These are phyloP conservation scores for Hyparrhenia diplandra DNA, from an alignment of 176 grass and related monocot species.

Conservation along the genomic window DNA sequence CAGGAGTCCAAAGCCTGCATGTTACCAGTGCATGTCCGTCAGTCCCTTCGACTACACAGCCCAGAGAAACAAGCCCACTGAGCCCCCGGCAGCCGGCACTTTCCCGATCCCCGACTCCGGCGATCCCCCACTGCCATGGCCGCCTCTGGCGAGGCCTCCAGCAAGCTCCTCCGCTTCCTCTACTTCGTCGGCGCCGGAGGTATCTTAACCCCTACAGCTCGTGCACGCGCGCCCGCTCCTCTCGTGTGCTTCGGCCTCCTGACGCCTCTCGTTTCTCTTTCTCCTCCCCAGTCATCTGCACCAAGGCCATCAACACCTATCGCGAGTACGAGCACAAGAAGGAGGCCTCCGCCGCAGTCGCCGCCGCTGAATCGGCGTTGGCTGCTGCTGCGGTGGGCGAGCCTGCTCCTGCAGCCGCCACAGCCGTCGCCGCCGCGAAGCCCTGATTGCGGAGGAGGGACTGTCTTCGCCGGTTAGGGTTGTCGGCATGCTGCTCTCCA, in stretches of 20 bases:
- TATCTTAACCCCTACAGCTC: neutral
- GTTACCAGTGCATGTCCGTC: neutral
- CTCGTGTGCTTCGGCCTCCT: neutral
- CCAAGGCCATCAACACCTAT: slow-evolving; percentile 89
- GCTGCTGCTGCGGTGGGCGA: slow-evolving; percentile 13
- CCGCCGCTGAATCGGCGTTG: slow-evolving; percentile 2
- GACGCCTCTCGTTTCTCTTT: neutral
- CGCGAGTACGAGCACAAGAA: slow-evolving; percentile 68
- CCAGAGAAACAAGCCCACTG: neutral
- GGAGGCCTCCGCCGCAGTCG: slow-evolving; percentile 34
- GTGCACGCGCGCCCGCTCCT: neutral
- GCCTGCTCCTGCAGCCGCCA: slow-evolving; percentile 26
- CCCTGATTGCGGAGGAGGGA: slow-evolving; percentile 40
- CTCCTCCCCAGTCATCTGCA: slow-evolving; percentile 64
- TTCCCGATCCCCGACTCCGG: neutral
- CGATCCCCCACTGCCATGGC: slow-evolving; percentile 29
- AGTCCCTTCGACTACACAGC: too few relatives aligned
- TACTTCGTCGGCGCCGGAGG: slow-evolving; percentile 86
- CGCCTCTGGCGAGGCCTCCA: slow-evolving; percentile 55
- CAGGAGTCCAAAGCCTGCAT: neutral
- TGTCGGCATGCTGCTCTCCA: slow-evolving; percentile 7
- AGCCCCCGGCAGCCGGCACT: neutral
- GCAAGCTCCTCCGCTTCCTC: slow-evolving; percentile 76
- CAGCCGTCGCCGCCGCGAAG: slow-evolving; percentile 35
- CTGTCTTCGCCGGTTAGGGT: slow-evolving; percentile 29